Evolutionary conservation across 768 basidiomycete species (phyloP).

Genomic region (Hypsizygus marmoreus): DNA sequence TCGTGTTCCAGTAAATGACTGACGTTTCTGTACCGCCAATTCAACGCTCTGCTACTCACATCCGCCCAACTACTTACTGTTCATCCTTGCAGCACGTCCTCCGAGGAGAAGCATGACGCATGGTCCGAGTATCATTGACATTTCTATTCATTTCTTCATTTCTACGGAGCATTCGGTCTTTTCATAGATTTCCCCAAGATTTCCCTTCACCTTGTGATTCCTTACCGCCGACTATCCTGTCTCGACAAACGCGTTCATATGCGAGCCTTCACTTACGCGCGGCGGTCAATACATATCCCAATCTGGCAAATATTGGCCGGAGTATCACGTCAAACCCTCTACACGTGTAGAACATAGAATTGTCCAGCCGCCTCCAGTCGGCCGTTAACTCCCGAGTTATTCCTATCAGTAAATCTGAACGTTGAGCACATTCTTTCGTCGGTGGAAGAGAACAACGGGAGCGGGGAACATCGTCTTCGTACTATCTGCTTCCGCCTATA

Average conservation of each 20-base stretch:
- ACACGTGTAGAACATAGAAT: slow-evolving; percentile 16
- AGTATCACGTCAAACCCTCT: slow-evolving; percentile 17
- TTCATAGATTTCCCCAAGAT: too few relatives aligned
- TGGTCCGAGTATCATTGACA: slow-evolving; percentile 13
- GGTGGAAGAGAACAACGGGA: not conserved
- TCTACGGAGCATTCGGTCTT: slow-evolving; percentile 17
- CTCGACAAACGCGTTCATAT: not conserved
- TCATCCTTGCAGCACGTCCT: slow-evolving; percentile 5
- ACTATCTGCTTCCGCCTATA: not conserved
- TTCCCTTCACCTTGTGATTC: slow-evolving; percentile 6
- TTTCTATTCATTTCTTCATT: slow-evolving; percentile 4
- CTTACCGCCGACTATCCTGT: not conserved
- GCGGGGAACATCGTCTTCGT: slow-evolving; percentile 2
- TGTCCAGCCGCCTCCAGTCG: slow-evolving; percentile 9
- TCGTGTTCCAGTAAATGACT: too few relatives aligned
- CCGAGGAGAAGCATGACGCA: slow-evolving; percentile 1
- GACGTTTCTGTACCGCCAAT: too few relatives aligned
- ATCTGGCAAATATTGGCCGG: slow-evolving; percentile 21
- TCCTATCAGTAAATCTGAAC: slow-evolving; percentile 2
- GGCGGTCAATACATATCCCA: slow-evolving; percentile 13
- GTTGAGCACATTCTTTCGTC: not conserved
- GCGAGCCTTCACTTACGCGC: not conserved
- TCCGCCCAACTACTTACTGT: too few relatives aligned
- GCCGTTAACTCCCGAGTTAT: slow-evolving; percentile 24
- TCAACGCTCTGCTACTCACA: too few relatives aligned